Base-by-base conservation (phyloP, 441 rosid species). In the Adansonia grandidieri region DNA sequence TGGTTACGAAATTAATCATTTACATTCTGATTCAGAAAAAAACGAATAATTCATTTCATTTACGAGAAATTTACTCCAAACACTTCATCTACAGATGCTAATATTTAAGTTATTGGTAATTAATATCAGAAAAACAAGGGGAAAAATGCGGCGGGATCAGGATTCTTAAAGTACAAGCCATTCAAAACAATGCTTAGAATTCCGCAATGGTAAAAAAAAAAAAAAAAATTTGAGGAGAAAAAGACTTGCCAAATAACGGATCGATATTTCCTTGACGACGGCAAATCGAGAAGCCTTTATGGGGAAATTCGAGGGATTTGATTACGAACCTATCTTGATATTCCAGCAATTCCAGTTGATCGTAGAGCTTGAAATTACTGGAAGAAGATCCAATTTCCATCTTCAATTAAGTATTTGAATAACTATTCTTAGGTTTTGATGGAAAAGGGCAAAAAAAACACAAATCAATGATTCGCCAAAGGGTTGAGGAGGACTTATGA, bases 311-410 rank as follows among this genome's bases (percentile, higher is more conserved):
- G 19, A 83, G 70, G 47, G 97, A 84, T 79, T 84, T 90, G 84
- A 94, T 81, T 76, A 96, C 93, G 83, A 86, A 96, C 87, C 84
- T 91, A 65, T 91, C 97, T 40, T 82, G 89, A 73, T 89, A 94
- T 77, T 96, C 98, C 73, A 71, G 91, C 89, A 96, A 86, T 77
- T 92, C 87, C 40, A 96, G 79, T 62, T 80, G 86, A 71, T 92
- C 96, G 77, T 72, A 68, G 61, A 96, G 93, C 89, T 88, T 93
- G 91, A 92, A 96, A 68, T 89, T 82, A 82, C 76, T 79, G 3
- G 91, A 63, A 69, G 87, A 80, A 7, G 87, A 70, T 53, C 58
- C 85, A 48, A 74, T 82, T 80, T 87, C 89, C 91, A 82, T 87
- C 51, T 28, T 50, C 70, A 48, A 54, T 54, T 54, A n/a, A 24